Conservation (phyloP, 805 yeast species). For the Komagataella mondaviorum region DNA sequence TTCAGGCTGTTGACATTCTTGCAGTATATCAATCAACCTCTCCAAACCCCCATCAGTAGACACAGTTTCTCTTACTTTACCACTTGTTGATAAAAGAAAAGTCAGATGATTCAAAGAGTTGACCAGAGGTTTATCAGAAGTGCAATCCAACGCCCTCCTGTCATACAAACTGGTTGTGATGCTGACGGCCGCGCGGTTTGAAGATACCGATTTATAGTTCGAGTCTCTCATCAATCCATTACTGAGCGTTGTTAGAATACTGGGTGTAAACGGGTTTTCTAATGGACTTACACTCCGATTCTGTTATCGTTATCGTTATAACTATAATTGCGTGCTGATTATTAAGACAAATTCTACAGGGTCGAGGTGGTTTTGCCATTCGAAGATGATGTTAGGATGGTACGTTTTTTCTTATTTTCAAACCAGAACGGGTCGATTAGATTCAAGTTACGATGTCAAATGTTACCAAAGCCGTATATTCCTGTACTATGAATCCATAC, state of each 20-base stretch:
- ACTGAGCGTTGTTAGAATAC: background rate
- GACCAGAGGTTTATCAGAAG: conserved; percentile 80
- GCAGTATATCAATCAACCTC: conserved; percentile 70
- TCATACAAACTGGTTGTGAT: conserved; percentile 85
- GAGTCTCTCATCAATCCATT: conserved; percentile 67
- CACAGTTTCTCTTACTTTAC: conserved; percentile 83
- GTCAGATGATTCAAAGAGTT: conserved; percentile 86
- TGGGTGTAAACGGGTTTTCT: background rate
- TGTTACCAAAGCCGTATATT: background rate
- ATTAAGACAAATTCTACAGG: background rate
- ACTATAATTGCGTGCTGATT: background rate
- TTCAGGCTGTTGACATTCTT: conserved; percentile 48
- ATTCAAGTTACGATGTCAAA: background rate
- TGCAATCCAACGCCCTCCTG: conserved; percentile 82
- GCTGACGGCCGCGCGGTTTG: conserved; percentile 85
- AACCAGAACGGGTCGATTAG: no score
- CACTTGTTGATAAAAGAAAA: conserved; percentile 71
- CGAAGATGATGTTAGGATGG: background rate
- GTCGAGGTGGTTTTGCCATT: background rate
- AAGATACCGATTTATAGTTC: conserved; percentile 63
- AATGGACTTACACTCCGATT: background rate
- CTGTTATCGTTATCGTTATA: background rate
- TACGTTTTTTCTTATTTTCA: background rate
- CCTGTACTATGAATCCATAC: background rate
- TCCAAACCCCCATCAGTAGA: conserved; percentile 88